These are phyloP conservation scores for Fusarium nygamai DNA, from an alignment of 2,329 filamentous ascomycete species.

Conservation along the genomic window DNA sequence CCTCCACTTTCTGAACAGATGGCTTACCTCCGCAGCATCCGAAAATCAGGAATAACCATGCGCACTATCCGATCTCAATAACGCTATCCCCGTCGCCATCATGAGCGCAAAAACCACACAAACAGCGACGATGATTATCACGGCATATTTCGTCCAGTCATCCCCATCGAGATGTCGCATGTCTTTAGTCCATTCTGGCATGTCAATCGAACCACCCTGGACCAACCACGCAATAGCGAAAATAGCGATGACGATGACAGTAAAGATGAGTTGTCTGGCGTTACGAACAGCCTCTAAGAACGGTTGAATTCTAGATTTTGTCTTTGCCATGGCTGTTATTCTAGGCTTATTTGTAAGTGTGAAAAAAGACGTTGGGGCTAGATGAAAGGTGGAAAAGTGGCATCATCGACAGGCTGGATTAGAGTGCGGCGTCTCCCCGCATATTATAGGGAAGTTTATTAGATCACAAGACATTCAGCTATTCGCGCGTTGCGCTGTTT, in stretches of 20 bases:
- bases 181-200: conserved; percentile 26
- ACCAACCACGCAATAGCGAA: conserved; percentile 14
- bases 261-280: conserved; percentile 1
- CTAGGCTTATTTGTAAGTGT: fast-evolving
- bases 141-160: not conserved
- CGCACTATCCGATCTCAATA: not conserved
- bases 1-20: fast-evolving
- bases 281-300: not conserved
- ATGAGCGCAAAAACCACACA: not conserved
- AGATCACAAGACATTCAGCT: not conserved
- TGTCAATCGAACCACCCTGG: conserved; percentile 11
- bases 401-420: not conserved
- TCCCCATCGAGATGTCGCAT: not conserved
- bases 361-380: not conserved
- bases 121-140: not conserved
- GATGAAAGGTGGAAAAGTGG: not conserved
- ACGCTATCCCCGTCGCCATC: not conserved
- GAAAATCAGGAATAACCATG: not conserved
- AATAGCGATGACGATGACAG: not conserved
- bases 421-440: not conserved
- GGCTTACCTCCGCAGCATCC: not conserved
- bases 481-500: not conserved
- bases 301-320: not conserved
- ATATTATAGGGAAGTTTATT: not conserved
- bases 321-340: not conserved